A percentile compares a stretch with the other conserved stretches of the same genome.
Evolutionary conservation across 75 land plant species (phyloP).

Genomic region (Cupressus sempervirens): DNA sequence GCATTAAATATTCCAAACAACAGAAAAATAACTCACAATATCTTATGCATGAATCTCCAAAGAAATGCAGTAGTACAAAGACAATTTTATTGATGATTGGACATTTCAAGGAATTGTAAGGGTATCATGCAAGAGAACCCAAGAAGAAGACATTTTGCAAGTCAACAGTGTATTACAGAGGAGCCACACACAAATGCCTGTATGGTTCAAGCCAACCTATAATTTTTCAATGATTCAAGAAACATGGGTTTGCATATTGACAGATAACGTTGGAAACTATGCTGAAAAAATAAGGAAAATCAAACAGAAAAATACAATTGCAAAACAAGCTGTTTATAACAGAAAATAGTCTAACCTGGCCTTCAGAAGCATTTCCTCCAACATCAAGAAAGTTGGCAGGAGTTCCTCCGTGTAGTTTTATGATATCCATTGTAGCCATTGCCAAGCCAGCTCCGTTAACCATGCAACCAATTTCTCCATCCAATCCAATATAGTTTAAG

Average conservation of each 20-base stretch:
- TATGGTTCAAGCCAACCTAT: background rate
- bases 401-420: conserved; percentile 93
- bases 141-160: background rate
- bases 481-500: conserved; percentile 92
- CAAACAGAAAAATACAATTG: background rate
- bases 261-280: background rate
- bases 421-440: conserved; percentile 99
- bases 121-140: background rate
- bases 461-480: conserved; percentile 99
- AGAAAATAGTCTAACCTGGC: conserved; percentile 51
- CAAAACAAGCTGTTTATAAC: background rate
- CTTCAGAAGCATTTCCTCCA: conserved; percentile 95
- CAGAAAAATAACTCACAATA: background rate
- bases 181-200: background rate
- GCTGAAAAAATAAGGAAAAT: background rate
- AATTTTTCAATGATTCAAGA: background rate
- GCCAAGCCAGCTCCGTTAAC: conserved; percentile 99
- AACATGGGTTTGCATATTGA: background rate
- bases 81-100: background rate
- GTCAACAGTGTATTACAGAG: background rate
- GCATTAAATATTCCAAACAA: background rate
- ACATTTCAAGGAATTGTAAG: background rate
- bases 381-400: conserved; percentile 99
- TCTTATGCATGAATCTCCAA: background rate
- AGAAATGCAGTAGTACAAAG: background rate